Evolutionary conservation across 2,329 filamentous ascomycete species (phyloP).

Genomic region (Alternaria sp.): DNA sequence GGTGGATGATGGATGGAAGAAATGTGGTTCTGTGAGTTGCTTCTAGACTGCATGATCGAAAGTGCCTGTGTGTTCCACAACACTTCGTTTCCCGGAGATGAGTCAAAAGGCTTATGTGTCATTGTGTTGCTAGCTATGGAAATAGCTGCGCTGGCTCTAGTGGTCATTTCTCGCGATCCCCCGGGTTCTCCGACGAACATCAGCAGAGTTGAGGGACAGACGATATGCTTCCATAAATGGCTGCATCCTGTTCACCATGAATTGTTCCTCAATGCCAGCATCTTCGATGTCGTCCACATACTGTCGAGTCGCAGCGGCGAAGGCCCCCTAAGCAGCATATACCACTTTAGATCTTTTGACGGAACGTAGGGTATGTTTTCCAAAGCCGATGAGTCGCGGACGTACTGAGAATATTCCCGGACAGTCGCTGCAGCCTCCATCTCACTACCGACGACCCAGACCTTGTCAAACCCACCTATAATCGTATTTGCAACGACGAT

Average conservation of each 20-base stretch:
- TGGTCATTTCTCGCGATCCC: no score
- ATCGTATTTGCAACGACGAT: not conserved
- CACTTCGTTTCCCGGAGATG: no score
- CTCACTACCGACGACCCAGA: not conserved
- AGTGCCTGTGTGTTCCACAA: no score
- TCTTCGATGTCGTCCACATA: not conserved
- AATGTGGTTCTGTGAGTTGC: not conserved
- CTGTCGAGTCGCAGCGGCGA: not conserved
- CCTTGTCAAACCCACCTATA: not conserved
- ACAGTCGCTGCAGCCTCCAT: not conserved
- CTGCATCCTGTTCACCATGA: not conserved
- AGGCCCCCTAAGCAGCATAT: not conserved
- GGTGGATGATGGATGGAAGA: not conserved
- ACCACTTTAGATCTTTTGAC: not conserved
- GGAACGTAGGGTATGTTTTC: not conserved
- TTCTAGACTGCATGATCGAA: not conserved
- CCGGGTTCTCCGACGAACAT: no score
- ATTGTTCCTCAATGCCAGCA: not conserved
- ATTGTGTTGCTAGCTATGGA: no score
- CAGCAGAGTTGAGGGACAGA: not conserved
- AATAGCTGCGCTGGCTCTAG: no score
- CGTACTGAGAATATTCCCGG: not conserved
- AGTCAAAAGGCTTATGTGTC: no score
- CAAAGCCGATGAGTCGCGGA: not conserved
- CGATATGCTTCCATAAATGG: not conserved